phyloP scores from a whole-genome alignment of 2,329 filamentous ascomycete species.

The Sarocladiaceae sp. region DNA sequence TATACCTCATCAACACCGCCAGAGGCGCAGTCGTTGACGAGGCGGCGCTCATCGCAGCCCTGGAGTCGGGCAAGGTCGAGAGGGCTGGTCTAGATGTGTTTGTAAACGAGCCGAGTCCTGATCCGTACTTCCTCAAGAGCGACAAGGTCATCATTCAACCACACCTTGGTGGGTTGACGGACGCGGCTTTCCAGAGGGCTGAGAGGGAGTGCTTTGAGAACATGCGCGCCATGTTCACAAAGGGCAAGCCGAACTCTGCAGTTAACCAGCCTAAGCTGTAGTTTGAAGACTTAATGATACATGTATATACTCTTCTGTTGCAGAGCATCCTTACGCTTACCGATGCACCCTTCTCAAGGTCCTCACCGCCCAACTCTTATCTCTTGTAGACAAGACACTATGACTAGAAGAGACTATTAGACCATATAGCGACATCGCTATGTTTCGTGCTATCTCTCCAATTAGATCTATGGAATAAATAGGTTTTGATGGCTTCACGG shows the following conservation, averaged over 20 bases:
- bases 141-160: constrained; percentile 34
- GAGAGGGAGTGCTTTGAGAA: constrained; percentile 31
- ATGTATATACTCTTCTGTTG: no score
- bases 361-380: no score
- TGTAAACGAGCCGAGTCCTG: constrained; percentile 29
- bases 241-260: constrained; percentile 15
- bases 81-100: constrained; percentile 41
- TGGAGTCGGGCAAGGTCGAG: constrained; percentile 36
- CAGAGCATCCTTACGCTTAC: no score
- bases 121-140: constrained; percentile 23
- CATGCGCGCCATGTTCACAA: constrained; percentile 18
- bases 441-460: no score
- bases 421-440: no score
- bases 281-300: no score
- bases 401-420: no score
- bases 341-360: no score
- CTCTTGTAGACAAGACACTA: no score
- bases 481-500: no score
- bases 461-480: no score
- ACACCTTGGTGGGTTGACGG: constrained; percentile 36
- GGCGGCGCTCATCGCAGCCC: constrained; percentile 33
- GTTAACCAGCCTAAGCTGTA: constrained; percentile 11
- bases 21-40: constrained; percentile 42
- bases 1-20: constrained; percentile 41
- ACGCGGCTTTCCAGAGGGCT: constrained; percentile 31